Percentiles rank a stretch among this genome's conserved stretches.
Conservation (phyloP, 1,139 yeast species). For the Entelexis sorbosivorans region DNA sequence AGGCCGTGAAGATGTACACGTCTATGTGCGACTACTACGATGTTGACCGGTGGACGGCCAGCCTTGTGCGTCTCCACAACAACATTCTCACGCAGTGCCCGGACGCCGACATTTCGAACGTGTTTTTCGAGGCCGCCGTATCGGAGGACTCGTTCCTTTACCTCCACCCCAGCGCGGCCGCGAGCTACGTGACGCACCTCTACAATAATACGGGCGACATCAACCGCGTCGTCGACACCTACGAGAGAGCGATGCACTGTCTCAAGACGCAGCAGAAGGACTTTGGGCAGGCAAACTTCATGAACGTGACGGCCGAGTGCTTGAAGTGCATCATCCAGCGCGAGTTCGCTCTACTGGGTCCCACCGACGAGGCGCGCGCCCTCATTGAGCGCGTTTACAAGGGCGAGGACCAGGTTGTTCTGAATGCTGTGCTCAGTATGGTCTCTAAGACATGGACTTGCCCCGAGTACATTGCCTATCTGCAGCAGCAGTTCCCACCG, state of each 20-base stretch:
- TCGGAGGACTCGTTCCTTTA: conserved; percentile 9
- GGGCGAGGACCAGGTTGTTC: conserved; percentile 9
- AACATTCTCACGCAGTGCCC: conserved; percentile 20
- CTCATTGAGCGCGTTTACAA: conserved; percentile 11
- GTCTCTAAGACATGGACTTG: conserved; percentile 21
- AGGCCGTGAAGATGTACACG: conserved; percentile 22
- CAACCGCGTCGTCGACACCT: conserved; percentile 13
- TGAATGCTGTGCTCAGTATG: conserved; percentile 19
- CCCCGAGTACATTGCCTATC: conserved; percentile 13
- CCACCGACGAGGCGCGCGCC: conserved; percentile 7
- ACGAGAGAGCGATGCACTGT: conserved; percentile 12
- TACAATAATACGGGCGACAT: conserved; percentile 13
- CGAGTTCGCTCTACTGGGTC: conserved; percentile 16
- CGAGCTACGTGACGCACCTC: conserved; percentile 16
- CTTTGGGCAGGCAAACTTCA: conserved; percentile 11
- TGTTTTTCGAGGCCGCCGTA: conserved; percentile 20
- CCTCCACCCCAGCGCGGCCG: conserved; percentile 23
- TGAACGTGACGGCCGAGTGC: conserved; percentile 17
- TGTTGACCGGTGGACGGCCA: conserved; percentile 10
- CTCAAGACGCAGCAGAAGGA: conserved; percentile 4
- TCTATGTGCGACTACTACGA: conserved; percentile 19
- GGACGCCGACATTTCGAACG: conserved; percentile 17
- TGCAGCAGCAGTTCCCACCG: conserved; percentile 14
- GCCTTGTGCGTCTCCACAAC: conserved; percentile 22
- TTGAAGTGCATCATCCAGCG: conserved; percentile 13